Base-by-base conservation (phyloP, 176 grass and related monocot species). In the Neostapfia colusana region DNA sequence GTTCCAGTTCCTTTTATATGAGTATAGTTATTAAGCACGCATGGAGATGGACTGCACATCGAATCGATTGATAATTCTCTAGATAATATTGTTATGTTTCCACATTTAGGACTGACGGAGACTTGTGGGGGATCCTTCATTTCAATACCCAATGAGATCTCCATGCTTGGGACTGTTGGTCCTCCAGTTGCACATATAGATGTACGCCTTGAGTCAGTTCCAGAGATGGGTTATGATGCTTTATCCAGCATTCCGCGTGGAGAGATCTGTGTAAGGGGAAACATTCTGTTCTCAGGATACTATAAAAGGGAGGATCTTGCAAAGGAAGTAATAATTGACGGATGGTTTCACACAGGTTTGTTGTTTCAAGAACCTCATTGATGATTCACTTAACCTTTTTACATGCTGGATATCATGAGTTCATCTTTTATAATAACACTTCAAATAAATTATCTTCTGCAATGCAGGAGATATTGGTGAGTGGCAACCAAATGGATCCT, bases 331-430 rank as follows among this genome's bases (percentile, higher is more conserved):
- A 88, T 93, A 84, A 58, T 89, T 65, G 95, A 97, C 73, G 95
- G 95, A 59, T 97, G 95, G 95, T 97, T 97, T 82, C 95, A 97
- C 72, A 93, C 95, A 88, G 95, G 95, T 97, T 89, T 78, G 66
- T 55, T 67, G 51, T 84, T 78, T 80, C 15, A 3, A 12, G 72
- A 50, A 63, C 40, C 63, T 73, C 39, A 82, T 24, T 27, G 1
- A 39, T 23, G 4, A 44, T 8, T 31, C 39, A 61, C 4, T 62
- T 54, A 61, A 81, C 35, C 21, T 25, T 64, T 45, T 84, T 64
- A 37, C 18, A 14, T 18, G 31, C 21, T 80, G 39, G 21, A 67
- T 56, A 59, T 57, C 59, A 14, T 35, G 26, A 42, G 50, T 8
- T 25, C 67, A 25, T 63, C 37, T 27, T 81, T 48, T 4, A 43